Evolutionary conservation across 176 grass and related monocot species (phyloP), one percentile per base, ranked within the genome.

Genomic region (Oryza longistaminata): DNA sequence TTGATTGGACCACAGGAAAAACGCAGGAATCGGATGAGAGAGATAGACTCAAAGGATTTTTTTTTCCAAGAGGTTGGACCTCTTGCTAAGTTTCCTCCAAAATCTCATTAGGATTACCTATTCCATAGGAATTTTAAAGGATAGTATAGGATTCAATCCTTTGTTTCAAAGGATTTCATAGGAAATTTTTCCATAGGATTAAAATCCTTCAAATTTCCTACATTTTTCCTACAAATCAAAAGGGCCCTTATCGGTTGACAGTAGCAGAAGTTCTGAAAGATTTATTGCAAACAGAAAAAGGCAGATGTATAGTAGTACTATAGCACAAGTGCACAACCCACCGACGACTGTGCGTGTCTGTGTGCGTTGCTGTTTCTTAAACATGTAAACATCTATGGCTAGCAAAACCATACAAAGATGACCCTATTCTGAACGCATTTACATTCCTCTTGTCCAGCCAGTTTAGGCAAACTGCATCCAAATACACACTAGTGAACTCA

Each of bases 321-420:
- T 79, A 67, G 12, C 3, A 24, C 42, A 43, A 43, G 42, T 43
- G 42, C 9, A 11, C 8, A 25, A 7, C 4, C 49, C 35, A 75
- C 53, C 17, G 33, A 35, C 15, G 2, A 48, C 14, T 12, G 73
- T 5, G 7, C 39, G 39, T 40, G 13, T 66, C 17, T 15, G 19
- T 58, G 9, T 62, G 58, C 9, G n/a, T 62, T 62, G 31, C n/a
- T 76, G 24, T 7, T 58, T 67, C 55, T 78, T 60, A 43, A 53
- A 60, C 60, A 78, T 21, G 35, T 73, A 49, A 77, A 67, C 73
- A 86, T 78, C 79, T 69, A 50, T 64, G 50, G 68, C 37, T 71
- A 65, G 4, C 21, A 70, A 88, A 81, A 74, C 81, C 3, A 74
- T 70, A 75, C 11, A 26, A 66, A 5, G 2, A 10, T 21, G 10